Evolutionary conservation across 2,329 filamentous ascomycete genomes (phyloP), one percentile per base, ranked within the genome.

Genomic region (Colletotrichum lupini): DNA sequence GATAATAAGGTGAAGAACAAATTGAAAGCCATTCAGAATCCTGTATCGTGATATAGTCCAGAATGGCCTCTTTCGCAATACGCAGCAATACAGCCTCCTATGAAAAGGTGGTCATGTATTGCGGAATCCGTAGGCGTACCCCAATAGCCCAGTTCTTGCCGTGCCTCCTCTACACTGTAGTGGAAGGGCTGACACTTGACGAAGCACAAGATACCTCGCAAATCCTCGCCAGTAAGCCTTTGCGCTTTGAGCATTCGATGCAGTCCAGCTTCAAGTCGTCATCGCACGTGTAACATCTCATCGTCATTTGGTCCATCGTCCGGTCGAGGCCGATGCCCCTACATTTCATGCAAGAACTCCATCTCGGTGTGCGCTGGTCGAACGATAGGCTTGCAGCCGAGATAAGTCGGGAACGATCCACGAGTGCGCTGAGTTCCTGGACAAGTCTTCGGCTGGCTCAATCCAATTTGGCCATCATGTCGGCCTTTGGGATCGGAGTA

Each of bases 391-490:
- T 63, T 67, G 68, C 61, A 57, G 68, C 46, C 68, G 68, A 74
- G 57, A 72, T 58, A 59, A 59, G 68, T 74, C 62, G 61, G 61
- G 68, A 37, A 72, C 58, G 53, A 76, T 78, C 72, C 72, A 74
- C 30, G 30, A 72, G 63, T 71, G 68, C 61, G 58, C 56, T 63
- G 62, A 72, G 76, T 79, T 79, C 78, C 76, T 79, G 74, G 68
- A 75, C 76, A 77, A 78, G 79, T 79, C 79, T 78, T 79, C 75
- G 78, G 78, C 78, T 78, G 78, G 79, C 84, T 95, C 93, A 99
- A 86, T 99, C 97, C 84, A 99, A 89, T 84, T 95, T 95, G 73
- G 97, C 97, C 87, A 98, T 94, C 97, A 99, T 98, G 83, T 98
- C 95, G 80, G 97, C 93, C 88, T 95, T 97, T 80, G 93, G 87